Conservation (phyloP, 129 eudicot genomes). For the Flaveria sonorensis region DNA sequence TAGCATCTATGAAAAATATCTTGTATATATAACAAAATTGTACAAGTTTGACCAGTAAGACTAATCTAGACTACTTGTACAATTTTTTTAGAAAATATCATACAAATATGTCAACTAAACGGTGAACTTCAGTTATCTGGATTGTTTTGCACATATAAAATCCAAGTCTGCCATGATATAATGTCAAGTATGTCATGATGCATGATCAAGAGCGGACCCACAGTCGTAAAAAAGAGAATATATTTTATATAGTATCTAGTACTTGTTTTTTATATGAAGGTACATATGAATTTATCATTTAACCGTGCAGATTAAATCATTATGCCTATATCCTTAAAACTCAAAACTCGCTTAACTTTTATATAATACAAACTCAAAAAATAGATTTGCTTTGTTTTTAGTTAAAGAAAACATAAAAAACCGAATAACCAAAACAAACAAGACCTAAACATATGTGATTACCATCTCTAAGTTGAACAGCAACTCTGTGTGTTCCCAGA, state of each 20-base stretch:
- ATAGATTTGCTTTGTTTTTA: background rate
- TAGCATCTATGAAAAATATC: too few species aligned
- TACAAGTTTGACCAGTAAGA: too few species aligned
- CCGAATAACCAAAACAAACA: slow-evolving; percentile 18
- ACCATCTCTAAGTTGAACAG: slow-evolving; percentile 54
- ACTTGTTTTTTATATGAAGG: background rate
- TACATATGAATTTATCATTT: too few species aligned
- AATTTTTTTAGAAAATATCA: too few species aligned
- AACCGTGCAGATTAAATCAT: background rate
- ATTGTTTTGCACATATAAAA: too few species aligned
- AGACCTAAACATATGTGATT: slow-evolving; percentile 23
- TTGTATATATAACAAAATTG: too few species aligned
- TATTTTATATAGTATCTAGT: background rate
- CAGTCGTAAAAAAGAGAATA: background rate
- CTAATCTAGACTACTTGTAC: too few species aligned
- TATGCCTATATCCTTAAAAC: background rate
- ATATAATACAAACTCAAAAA: background rate
- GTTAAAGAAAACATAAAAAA: background rate
- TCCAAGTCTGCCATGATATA: too few species aligned
- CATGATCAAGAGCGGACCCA: background rate
- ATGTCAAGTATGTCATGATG: too few species aligned
- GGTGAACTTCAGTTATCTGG: too few species aligned
- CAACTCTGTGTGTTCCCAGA: slow-evolving; percentile 50
- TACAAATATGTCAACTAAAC: too few species aligned
- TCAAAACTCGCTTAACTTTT: background rate